phyloP scores from a whole-genome alignment of 805 yeast genomes.

The Ogataea philodendri region DNA sequence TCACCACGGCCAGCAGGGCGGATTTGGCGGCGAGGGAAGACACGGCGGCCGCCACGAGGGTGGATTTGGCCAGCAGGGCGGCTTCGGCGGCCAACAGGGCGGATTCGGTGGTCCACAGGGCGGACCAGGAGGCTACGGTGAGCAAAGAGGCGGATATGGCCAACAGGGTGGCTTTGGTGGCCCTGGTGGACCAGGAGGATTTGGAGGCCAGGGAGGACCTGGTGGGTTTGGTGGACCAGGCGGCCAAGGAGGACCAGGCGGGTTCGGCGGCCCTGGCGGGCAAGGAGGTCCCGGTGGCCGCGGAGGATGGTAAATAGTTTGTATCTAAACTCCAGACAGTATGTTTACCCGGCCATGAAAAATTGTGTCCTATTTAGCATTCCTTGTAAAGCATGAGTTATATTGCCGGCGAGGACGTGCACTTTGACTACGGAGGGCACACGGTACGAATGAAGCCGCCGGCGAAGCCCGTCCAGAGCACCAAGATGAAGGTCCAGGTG shows the following conservation, averaged over 20 bases:
- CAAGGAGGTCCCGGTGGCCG: constrained; percentile 5
- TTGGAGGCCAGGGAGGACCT: constrained; percentile 20
- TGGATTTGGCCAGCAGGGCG: constrained; percentile 18
- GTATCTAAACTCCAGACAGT: constrained; percentile 1
- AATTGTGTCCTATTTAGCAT: constrained; percentile 13
- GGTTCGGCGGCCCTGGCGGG: constrained; percentile 6
- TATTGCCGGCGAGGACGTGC: constrained; percentile 32
- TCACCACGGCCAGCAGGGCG: constrained; percentile 20
- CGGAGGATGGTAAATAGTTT: constrained; percentile 4
- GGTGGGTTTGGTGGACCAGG: constrained; percentile 2
- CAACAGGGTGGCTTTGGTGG: constrained; percentile 17
- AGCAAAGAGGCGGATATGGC: constrained; percentile 19
- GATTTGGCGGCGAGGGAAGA: constrained; percentile 15
- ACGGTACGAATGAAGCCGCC: constrained; percentile 14
- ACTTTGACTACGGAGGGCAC: constrained; percentile 27
- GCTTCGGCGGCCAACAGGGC: constrained; percentile 15
- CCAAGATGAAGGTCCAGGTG: constrained; percentile 35
- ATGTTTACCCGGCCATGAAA: constrained; percentile 14
- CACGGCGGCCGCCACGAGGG: constrained; percentile 16
- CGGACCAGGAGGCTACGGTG: constrained; percentile 21
- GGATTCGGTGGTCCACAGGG: constrained; percentile 9
- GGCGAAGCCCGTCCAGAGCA: constrained; percentile 17
- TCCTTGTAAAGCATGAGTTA: constrained; percentile 18
- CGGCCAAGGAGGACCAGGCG: constrained; percentile 3
- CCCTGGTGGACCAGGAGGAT: constrained; percentile 3